Evolutionary conservation across 805 yeast species (phyloP), one percentile per base, ranked within the genome.

Genomic region (Scheffersomyces lignosus): DNA sequence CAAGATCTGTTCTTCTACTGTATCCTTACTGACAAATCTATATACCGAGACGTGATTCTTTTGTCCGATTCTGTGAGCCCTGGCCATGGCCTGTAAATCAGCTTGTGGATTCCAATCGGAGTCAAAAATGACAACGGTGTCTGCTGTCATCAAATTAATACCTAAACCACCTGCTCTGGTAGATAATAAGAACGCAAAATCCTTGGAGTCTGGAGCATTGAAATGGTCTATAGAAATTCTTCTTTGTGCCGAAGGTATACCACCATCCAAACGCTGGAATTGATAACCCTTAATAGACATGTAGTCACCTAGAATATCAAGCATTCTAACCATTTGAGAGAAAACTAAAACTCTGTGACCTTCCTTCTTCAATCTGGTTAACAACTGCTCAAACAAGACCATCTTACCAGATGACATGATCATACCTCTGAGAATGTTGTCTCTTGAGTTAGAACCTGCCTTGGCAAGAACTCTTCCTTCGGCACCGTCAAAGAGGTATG

Each of bases 91-190:
- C 65, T 93, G 99, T 53, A 93, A 71, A 73, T 93, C 99, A 0
- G 99, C 99, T 62, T 93, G 99, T 0, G 99, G 99, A 58, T 93
- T 93, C 99, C 99, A 93, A 67, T 93, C 99, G 4, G 96, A 87
- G 64, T 93, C 99, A 64, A 93, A 93, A 27, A 93, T 91, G 50
- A 93, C 87, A 18, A 93, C 99, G 5, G 99, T 93, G 57, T 93
- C 99, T 3, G 99, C 99, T 4, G 99, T 93, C 99, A 93, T 93
- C 58, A 93, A 73, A 60, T 93, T 93, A 58, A 93, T 93, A 64
- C 99, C 99, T 43, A 93, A 73, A 37, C 99, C 99, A 70, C 99
- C 99, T 10, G 99, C 99, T 70, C 99, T 80, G 1, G 99, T 93
- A 16, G 95, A 84, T 35, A 93, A 70, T 54, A 93, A 63, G 46